These are phyloP conservation scores for Termitomyces eurrhizus DNA, from an alignment of 768 basidiomycete genomes.

Conservation along the genomic window DNA sequence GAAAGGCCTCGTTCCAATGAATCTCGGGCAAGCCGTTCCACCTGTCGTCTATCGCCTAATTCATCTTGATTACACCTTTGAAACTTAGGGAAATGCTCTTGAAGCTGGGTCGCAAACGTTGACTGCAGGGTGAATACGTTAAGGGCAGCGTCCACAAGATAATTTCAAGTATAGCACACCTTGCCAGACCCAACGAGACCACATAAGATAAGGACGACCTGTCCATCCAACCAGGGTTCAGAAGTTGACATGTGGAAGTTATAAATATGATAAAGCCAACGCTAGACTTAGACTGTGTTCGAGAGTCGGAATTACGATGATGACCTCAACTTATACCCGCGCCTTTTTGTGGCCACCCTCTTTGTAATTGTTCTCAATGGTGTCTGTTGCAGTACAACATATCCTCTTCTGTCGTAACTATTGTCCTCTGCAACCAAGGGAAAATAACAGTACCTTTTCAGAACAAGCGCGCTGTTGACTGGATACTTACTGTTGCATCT, in stretches of 20 bases:
- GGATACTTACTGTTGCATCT: background rate
- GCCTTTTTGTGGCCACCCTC: background rate
- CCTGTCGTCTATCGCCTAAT: conserved; percentile 61
- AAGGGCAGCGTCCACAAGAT: background rate
- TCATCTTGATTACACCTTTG: conserved; percentile 79
- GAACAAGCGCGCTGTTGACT: background rate
- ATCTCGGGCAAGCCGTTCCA: conserved; percentile 54
- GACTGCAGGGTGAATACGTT: conserved; percentile 24
- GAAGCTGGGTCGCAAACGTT: conserved; percentile 72
- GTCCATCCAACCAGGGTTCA: conserved; percentile 28
- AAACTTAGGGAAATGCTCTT: conserved; percentile 56
- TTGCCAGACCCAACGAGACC: conserved; percentile 76
- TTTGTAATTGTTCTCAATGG: background rate
- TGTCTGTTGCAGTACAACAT: background rate
- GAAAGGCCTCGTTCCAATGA: conserved; percentile 56
- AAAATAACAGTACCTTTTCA: background rate
- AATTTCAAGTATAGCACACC: conserved; percentile 30
- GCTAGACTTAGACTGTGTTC: background rate
- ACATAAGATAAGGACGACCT: conserved; percentile 65
- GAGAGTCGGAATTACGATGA: background rate
- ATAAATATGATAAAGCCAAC: background rate
- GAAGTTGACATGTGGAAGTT: background rate
- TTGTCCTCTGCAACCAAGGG: background rate
- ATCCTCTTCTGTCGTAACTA: background rate
- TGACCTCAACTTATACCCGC: background rate